phyloP scores from a whole-genome alignment of 371 early-diverging fungal species.

The Dichotomocladium elegans region DNA sequence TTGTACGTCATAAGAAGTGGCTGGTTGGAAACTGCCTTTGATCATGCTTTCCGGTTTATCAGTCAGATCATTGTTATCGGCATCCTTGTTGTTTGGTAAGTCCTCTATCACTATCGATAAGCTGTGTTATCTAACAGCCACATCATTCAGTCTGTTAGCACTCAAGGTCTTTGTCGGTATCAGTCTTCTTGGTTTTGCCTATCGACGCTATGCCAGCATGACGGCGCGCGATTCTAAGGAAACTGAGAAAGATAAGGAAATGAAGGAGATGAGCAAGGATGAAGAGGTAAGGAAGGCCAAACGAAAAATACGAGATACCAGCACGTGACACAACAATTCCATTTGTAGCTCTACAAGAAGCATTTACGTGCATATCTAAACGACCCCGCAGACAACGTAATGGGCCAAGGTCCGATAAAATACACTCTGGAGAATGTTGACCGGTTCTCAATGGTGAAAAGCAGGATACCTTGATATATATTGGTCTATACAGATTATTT shows the following conservation, averaged over 20 bases:
- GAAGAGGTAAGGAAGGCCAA: constrained; percentile 44
- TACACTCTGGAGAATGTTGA: constrained; percentile 82
- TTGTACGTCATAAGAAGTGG: constrained; percentile 10
- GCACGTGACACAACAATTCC: constrained; percentile 1
- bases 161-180: constrained; percentile 73
- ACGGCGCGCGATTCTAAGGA: constrained; percentile 53
- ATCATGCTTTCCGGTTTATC: constrained; percentile 20
- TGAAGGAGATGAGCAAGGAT: constrained; percentile 55
- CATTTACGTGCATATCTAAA: constrained; percentile 23
- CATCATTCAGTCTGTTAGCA: constrained; percentile 50
- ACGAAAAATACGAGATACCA: constrained; percentile 2
- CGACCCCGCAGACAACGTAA: constrained; percentile 37
- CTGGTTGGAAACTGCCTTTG: constrained; percentile 37
- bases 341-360: constrained; percentile 18
- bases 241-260: constrained; percentile 37
- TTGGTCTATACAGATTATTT: too few species aligned
- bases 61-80: constrained; percentile 16
- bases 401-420: constrained; percentile 36
- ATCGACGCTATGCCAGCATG: constrained; percentile 59
- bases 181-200: constrained; percentile 67
- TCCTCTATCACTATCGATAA: too few species aligned
- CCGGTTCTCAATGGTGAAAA: constrained; percentile 87
- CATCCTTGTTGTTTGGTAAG: constrained; percentile 33
- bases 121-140: too few species aligned
- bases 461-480: constrained; percentile 70